Evolutionary conservation across 371 early-diverging fungal genomes (phyloP), one percentile per base, ranked within the genome.

Genomic region (Entomophthora muscae): DNA sequence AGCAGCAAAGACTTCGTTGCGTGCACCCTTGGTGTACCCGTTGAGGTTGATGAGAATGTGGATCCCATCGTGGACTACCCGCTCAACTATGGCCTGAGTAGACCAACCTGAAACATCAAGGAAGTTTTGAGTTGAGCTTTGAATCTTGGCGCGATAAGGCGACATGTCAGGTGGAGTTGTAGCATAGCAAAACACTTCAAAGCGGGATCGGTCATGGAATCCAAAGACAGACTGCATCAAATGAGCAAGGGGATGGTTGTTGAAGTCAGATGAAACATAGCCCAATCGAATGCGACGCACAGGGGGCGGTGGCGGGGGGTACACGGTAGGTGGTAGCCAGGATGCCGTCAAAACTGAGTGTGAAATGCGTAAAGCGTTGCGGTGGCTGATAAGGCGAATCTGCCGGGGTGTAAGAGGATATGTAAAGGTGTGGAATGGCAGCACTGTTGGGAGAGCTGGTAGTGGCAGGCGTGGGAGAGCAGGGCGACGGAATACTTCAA

Each of bases 171-270:
- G 74, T 0, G 85, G 78, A 1, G 90, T 85, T 0, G 91, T 86
- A 0, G 93, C 85, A 66, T 93, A 95, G 66, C 90, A 88, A 66
- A 73, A 83, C 3, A 92, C 80, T 13, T 79, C 76, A 67, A 83
- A 90, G 3, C 75, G 73, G 7, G 57, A 52, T 27, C 78, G 77
- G 69, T 90, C 83, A 70, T 95, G 95, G 73, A 93, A 76, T 0
- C 89, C 91, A 80, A 93, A 95, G 13, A 93, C 91, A 0, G 89
- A 89, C 73, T 90, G 91, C 93, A 92, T 91, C 67, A 95, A 70
- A 71, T 93, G 93, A 21, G 91, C 80, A 28, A 93, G 70, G 2
- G 95, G 92, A 69, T 95, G 95, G 68, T 93, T 89, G 71, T 84
- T 88, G 66, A 95, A 92, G 67, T 95, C 95, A 1, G 90, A 89